These are phyloP conservation scores for Paraurostyla sp. DNA, from an alignment of 73 alveolate species.

Conservation along the genomic window DNA sequence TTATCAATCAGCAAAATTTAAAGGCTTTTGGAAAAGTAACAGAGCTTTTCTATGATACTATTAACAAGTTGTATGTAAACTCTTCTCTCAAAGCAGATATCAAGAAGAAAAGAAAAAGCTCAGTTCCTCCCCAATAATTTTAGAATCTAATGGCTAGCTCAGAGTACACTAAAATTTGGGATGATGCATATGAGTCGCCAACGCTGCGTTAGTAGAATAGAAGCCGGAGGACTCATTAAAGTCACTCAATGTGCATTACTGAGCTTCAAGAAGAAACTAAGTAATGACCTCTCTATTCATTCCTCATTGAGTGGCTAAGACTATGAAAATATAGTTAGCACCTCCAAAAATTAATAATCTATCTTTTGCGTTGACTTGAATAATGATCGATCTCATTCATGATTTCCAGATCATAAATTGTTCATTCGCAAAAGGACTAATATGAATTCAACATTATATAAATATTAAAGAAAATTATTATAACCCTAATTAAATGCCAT, in stretches of 20 bases:
- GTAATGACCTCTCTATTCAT: neutral
- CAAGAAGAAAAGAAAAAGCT: slow-evolving; percentile 24
- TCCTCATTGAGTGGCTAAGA: slow-evolving; percentile 3
- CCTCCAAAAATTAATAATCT: neutral
- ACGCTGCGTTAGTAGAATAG: slow-evolving; percentile 1
- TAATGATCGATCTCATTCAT: too few relatives aligned
- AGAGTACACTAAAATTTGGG: slow-evolving; percentile 8
- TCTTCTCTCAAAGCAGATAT: neutral
- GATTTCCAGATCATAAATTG: too few relatives aligned
- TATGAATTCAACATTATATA: too few relatives aligned
- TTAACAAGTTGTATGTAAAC: slow-evolving; percentile 10
- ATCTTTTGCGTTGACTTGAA: too few relatives aligned
- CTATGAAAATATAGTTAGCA: neutral
- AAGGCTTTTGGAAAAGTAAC: slow-evolving; percentile 88
- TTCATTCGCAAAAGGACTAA: too few relatives aligned
- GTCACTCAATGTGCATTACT: slow-evolving; percentile 55
- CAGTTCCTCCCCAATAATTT: slow-evolving; percentile 41
- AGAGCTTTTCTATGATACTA: slow-evolving; percentile 67
- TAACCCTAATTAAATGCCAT: too few relatives aligned
- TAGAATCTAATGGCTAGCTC: neutral
- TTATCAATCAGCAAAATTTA: slow-evolving; percentile 80
- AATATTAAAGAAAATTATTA: too few relatives aligned
- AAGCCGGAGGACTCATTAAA: slow-evolving; percentile 45
- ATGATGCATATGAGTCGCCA: slow-evolving; percentile 57
- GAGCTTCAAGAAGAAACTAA: slow-evolving; percentile 30